These are phyloP conservation scores for Backusella morwellensis DNA, from an alignment of 192 early-diverging fungal species.

Conservation along the genomic window DNA sequence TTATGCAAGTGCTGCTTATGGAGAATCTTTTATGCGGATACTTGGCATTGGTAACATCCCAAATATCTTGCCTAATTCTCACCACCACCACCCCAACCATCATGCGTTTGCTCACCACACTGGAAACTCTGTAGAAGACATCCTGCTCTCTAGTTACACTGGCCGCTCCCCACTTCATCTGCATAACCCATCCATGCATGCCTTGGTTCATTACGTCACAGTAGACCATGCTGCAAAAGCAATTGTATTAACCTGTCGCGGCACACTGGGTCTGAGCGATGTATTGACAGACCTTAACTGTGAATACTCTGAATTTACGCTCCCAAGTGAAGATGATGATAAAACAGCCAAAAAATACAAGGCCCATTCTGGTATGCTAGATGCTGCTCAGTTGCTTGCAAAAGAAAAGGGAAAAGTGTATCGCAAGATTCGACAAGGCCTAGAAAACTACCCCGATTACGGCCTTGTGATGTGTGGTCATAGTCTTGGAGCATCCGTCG, in stretches of 20 bases:
- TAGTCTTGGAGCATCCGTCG: constrained; percentile 86
- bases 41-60: constrained; percentile 58
- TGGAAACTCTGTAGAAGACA: constrained; percentile 66
- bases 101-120: constrained; percentile 78
- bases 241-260: constrained; percentile 82
- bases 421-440: constrained; percentile 64
- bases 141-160: constrained; percentile 68
- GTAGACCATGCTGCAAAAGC: constrained; percentile 78
- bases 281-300: constrained; percentile 85
- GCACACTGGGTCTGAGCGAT: constrained; percentile 85
- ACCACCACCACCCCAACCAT: constrained; percentile 22
- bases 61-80: constrained; percentile 30
- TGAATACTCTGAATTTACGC: constrained; percentile 58
- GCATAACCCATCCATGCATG: constrained; percentile 60
- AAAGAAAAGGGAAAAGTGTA: constrained; percentile 65
- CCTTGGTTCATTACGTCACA: constrained; percentile 78
- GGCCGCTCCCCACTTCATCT: constrained; percentile 38
- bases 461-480: constrained; percentile 85
- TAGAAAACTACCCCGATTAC: constrained; percentile 76
- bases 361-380: constrained; percentile 87
- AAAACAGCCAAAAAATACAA: constrained; percentile 38
- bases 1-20: constrained; percentile 69
- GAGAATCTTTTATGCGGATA: constrained; percentile 72
- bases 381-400: constrained; percentile 71
- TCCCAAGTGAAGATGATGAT: constrained; percentile 31